Evolutionary conservation across 2,329 filamentous ascomycete species (phyloP).

Genomic region (Moelleriella libera): DNA sequence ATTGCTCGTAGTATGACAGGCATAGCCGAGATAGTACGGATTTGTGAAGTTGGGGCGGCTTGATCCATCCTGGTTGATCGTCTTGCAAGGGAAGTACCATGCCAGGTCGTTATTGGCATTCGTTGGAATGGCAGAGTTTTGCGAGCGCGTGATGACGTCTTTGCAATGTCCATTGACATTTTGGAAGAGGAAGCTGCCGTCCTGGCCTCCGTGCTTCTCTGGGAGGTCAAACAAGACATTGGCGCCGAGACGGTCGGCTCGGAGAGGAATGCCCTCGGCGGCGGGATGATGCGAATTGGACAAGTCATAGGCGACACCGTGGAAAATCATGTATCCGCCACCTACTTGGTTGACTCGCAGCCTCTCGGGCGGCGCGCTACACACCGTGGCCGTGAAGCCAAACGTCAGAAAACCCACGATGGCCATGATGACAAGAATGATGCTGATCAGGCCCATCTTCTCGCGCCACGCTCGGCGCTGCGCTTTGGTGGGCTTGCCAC

Average conservation of each 20-base stretch:
- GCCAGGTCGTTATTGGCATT: slow-evolving; percentile 60
- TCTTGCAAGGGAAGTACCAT: slow-evolving; percentile 93
- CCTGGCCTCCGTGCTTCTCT: slow-evolving; percentile 70
- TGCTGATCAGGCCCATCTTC: slow-evolving; percentile 92
- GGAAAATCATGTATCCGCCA: slow-evolving; percentile 85
- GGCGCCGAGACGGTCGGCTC: slow-evolving; percentile 32
- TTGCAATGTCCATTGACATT: slow-evolving; percentile 98
- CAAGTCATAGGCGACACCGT: slow-evolving; percentile 81
- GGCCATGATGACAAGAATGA: slow-evolving; percentile 77
- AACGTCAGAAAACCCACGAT: slow-evolving; percentile 94
- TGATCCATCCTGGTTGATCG: slow-evolving; percentile 90
- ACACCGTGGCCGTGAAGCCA: slow-evolving; percentile 84
- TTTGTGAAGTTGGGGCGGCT: slow-evolving; percentile 58
- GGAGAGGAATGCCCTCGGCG: slow-evolving; percentile 59
- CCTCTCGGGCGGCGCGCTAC: slow-evolving; percentile 55
- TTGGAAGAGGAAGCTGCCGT: slow-evolving; percentile 95
- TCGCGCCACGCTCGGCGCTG: slow-evolving; percentile 92
- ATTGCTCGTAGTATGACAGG: slow-evolving; percentile 65
- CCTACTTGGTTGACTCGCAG: slow-evolving; percentile 73
- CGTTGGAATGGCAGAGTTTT: slow-evolving; percentile 64
- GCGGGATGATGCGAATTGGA: slow-evolving; percentile 62
- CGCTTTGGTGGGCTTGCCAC: slow-evolving; percentile 70
- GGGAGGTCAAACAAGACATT: slow-evolving; percentile 84
- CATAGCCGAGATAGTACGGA: slow-evolving; percentile 70
- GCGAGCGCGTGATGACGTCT: slow-evolving; percentile 61